These are phyloP conservation scores for Colletotrichum brevisporum DNA, from an alignment of 2,329 filamentous ascomycete genomes.

Conservation along the genomic window DNA sequence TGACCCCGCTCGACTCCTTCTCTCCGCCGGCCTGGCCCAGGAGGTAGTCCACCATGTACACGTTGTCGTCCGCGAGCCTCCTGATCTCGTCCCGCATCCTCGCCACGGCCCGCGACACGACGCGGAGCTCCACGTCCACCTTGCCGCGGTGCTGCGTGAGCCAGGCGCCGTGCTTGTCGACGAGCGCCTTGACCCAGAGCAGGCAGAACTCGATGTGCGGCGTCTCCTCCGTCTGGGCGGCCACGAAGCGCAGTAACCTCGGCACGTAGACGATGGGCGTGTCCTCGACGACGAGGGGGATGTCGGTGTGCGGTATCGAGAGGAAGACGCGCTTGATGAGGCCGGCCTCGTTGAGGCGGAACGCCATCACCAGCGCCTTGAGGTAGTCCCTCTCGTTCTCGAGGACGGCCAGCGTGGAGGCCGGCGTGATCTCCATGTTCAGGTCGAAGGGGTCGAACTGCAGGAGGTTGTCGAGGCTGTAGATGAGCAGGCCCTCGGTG, in stretches of 20 bases:
- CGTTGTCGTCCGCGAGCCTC: slow-evolving; percentile 87
- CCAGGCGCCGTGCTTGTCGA: slow-evolving; percentile 88
- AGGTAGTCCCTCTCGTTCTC: slow-evolving; percentile 83
- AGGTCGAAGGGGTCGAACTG: slow-evolving; percentile 97
- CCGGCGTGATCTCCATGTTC: slow-evolving; percentile 92
- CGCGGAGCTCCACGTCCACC: slow-evolving; percentile 86
- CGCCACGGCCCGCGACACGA: slow-evolving; percentile 84
- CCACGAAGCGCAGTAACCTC: slow-evolving; percentile 87
- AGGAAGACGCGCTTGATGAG: slow-evolving; percentile 91
- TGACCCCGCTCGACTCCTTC: slow-evolving; percentile 41
- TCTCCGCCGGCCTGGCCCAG: slow-evolving; percentile 61
- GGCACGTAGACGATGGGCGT: slow-evolving; percentile 90
- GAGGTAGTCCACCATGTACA: slow-evolving; percentile 90
- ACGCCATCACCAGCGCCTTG: slow-evolving; percentile 96
- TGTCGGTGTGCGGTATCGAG: slow-evolving; percentile 80
- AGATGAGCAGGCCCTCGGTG: slow-evolving; percentile 93
- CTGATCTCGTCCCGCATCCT: slow-evolving; percentile 88
- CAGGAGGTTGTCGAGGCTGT: slow-evolving; percentile 86
- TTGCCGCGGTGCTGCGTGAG: slow-evolving; percentile 85
- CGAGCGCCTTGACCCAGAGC: slow-evolving; percentile 87
- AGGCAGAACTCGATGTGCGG: slow-evolving; percentile 97
- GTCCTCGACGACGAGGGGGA: slow-evolving; percentile 82
- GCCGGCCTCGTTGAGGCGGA: slow-evolving; percentile 89
- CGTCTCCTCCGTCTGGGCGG: slow-evolving; percentile 87
- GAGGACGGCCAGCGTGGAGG: slow-evolving; percentile 80